Evolutionary conservation across 2,329 filamentous ascomycete genomes (phyloP).

Genomic region (Nannizzia gypsea): DNA sequence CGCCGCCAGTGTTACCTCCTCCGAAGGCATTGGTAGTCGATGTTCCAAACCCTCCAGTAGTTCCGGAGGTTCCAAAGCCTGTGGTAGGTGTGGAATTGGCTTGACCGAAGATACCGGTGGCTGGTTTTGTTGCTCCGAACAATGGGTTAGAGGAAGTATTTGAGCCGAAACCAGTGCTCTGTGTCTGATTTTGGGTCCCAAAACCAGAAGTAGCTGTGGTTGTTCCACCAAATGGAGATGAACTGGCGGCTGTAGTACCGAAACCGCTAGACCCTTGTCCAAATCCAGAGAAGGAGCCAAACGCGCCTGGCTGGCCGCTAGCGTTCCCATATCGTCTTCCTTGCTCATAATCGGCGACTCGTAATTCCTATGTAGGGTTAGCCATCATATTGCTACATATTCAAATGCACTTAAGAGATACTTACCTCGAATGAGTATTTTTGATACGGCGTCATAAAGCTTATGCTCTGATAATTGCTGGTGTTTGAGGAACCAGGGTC

Average conservation of each 20-base stretch:
- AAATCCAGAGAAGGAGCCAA: conserved; percentile 52
- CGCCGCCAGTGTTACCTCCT: conserved; percentile 23
- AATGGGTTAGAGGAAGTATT: conserved; percentile 27
- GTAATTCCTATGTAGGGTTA: conserved; percentile 46
- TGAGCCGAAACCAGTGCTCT: conserved; percentile 28
- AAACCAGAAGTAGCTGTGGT: conserved; percentile 33
- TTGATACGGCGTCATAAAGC: conserved; percentile 41
- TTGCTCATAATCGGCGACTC: conserved; percentile 76
- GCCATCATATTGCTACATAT: background rate
- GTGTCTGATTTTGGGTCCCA: conserved; percentile 25
- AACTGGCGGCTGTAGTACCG: conserved; percentile 28
- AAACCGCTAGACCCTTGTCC: conserved; percentile 30
- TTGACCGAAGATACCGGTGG: conserved; percentile 27
- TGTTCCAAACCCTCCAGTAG: conserved; percentile 26
- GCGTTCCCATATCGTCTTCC: conserved; percentile 73
- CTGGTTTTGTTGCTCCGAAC: conserved; percentile 36
- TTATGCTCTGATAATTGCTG: conserved; percentile 39
- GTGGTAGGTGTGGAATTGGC: conserved; percentile 23
- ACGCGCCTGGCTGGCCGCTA: conserved; percentile 68
- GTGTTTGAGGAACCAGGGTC: conserved; percentile 29
- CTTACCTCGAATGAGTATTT: conserved; percentile 71
- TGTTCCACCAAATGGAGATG: conserved; percentile 30
- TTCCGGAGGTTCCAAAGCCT: conserved; percentile 29
- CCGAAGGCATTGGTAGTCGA: conserved; percentile 19
- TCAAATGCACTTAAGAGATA: background rate